Percentiles rank a stretch among this genome's conserved stretches.
phyloP scores from a whole-genome alignment of 2,329 filamentous ascomycete species.

The Cercospora sp. region DNA sequence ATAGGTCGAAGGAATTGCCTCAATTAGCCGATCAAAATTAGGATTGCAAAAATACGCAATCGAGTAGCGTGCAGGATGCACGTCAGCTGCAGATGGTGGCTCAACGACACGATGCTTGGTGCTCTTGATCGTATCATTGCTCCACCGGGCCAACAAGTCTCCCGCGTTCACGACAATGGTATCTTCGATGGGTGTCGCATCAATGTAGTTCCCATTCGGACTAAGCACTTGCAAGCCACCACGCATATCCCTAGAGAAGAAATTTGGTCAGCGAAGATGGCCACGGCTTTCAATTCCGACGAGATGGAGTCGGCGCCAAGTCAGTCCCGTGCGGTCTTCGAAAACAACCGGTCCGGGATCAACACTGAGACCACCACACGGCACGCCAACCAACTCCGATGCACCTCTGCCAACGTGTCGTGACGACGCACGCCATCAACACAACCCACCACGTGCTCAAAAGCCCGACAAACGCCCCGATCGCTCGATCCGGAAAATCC shows the following conservation, averaged over 20 bases:
- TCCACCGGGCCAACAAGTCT: slow-evolving; percentile 75
- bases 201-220: slow-evolving; percentile 72
- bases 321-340: background rate
- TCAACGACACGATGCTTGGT: slow-evolving; percentile 90
- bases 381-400: slow-evolving; percentile 1
- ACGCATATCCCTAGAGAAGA: slow-evolving; percentile 48
- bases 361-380: background rate
- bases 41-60: slow-evolving; percentile 94
- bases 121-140: slow-evolving; percentile 86
- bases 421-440: slow-evolving; percentile 7
- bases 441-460: slow-evolving; percentile 3
- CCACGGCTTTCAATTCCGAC: background rate
- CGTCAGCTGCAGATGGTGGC: slow-evolving; percentile 61
- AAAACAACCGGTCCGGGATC: background rate
- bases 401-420: background rate
- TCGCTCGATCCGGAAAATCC: background rate
- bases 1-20: slow-evolving; percentile 79
- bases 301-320: slow-evolving; percentile 4
- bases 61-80: slow-evolving; percentile 69
- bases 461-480: slow-evolving; percentile 4
- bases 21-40: slow-evolving; percentile 72
- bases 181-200: slow-evolving; percentile 77
- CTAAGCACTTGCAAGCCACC: slow-evolving; percentile 65
- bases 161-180: slow-evolving; percentile 89
- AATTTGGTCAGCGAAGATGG: slow-evolving; percentile 31